These are phyloP conservation scores for Aspergillus novoparasiticus DNA, from an alignment of 2,329 filamentous ascomycete species.

Conservation along the genomic window DNA sequence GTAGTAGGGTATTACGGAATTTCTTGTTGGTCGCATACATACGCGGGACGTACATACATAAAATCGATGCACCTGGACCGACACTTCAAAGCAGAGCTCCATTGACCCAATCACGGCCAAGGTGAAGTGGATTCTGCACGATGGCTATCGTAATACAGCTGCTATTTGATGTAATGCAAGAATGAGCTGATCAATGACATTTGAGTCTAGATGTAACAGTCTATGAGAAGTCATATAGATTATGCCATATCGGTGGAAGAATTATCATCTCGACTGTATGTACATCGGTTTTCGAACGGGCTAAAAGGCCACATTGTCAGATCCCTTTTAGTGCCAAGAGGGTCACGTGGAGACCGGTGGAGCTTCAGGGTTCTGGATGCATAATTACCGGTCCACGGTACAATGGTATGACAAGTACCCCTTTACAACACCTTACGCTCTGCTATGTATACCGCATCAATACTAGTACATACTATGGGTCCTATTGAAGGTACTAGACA, in stretches of 20 bases:
- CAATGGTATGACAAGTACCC: not conserved
- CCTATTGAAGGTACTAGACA: too few species aligned
- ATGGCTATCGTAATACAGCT: slow-evolving; percentile 6
- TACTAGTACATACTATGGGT: too few species aligned
- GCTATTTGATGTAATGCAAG: not conserved
- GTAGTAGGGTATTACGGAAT: not conserved
- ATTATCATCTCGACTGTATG: not conserved
- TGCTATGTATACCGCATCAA: not conserved
- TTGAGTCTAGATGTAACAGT: not conserved
- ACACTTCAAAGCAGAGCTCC: not conserved
- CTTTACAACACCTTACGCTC: not conserved
- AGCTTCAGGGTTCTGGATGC: slow-evolving; percentile 20
- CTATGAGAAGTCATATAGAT: not conserved
- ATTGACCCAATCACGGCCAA: slow-evolving; percentile 3
- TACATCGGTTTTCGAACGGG: too few species aligned
- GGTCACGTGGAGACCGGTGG: slow-evolving; percentile 21
- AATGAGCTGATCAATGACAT: not conserved
- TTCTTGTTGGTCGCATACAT: slow-evolving; percentile 2
- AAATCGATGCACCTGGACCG: not conserved
- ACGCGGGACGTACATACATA: slow-evolving; percentile 6
- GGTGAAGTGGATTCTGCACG: slow-evolving; percentile 4
- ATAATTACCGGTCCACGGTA: slow-evolving; percentile 17
- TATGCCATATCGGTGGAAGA: not conserved
- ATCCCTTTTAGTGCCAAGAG: slow-evolving; percentile 11
- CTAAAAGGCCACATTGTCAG: slow-evolving; percentile 25